Evolutionary conservation across 1,284 basidiomycete species (phyloP).

Genomic region (Cryptococcus jaspeensis): DNA sequence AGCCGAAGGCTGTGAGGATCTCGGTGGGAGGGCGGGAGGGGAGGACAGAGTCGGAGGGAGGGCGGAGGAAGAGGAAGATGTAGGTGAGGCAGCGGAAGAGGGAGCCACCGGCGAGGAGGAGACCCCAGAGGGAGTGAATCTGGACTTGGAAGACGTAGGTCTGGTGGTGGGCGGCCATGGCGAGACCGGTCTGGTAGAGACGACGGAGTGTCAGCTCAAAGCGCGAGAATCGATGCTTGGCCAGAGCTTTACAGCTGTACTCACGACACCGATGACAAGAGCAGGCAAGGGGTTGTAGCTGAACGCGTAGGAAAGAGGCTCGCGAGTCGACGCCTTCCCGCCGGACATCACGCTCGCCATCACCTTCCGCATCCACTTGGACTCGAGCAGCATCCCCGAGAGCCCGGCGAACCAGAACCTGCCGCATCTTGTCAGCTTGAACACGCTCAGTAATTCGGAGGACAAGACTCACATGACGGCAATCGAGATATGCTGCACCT

Average conservation of each 20-base stretch:
- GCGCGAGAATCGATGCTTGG: background rate
- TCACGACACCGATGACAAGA: conserved; percentile 76
- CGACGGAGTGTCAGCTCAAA: conserved; percentile 1
- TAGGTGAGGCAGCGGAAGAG: conserved; percentile 66
- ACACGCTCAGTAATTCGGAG: background rate
- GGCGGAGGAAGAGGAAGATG: conserved; percentile 85
- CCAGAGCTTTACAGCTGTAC: conserved; percentile 8
- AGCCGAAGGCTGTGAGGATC: conserved; percentile 80
- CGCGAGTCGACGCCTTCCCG: conserved; percentile 47
- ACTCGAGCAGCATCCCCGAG: conserved; percentile 86
- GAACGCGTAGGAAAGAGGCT: conserved; percentile 69
- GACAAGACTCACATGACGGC: conserved; percentile 60
- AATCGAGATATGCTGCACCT: conserved; percentile 93
- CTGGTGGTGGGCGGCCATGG: conserved; percentile 94
- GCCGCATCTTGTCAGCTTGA: conserved; percentile 41
- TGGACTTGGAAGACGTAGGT: conserved; percentile 71
- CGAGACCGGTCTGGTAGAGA: conserved; percentile 77
- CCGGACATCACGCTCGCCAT: conserved; percentile 29
- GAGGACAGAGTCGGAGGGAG: conserved; percentile 61
- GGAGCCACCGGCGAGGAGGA: conserved; percentile 75
- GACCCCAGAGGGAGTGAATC: conserved; percentile 89
- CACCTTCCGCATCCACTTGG: conserved; percentile 61
- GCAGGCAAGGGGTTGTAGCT: conserved; percentile 96
- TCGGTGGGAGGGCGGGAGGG: conserved; percentile 95
- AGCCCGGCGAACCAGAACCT: conserved; percentile 97